These are phyloP conservation scores for Begonia peltatifolia DNA, from an alignment of 306 rosid genomes.

Conservation along the genomic window DNA sequence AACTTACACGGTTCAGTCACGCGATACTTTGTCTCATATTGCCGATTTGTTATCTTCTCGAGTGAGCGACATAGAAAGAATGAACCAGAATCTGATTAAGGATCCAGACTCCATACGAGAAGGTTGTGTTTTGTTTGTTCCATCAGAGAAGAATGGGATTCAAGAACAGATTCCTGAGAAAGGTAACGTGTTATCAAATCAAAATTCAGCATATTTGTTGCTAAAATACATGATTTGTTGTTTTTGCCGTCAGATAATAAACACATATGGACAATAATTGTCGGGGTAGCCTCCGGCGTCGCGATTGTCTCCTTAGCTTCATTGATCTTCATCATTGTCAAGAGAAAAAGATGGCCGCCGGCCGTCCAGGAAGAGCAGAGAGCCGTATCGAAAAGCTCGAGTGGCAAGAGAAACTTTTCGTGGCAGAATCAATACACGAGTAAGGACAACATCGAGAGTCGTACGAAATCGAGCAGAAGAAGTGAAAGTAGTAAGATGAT, in stretches of 20 bases:
- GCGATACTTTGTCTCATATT: slow-evolving; percentile 33
- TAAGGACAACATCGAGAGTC: slow-evolving; percentile 37
- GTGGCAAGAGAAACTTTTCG: slow-evolving; percentile 21
- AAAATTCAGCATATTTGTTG: background rate
- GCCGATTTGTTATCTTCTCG: slow-evolving; percentile 27
- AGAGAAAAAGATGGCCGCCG: slow-evolving; percentile 15
- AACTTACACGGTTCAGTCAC: slow-evolving; percentile 48
- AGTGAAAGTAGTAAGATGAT: background rate
- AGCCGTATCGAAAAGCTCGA: slow-evolving; percentile 19
- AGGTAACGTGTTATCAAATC: slow-evolving; percentile 12
- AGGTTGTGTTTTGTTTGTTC: slow-evolving; percentile 59
- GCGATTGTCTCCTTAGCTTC: slow-evolving; percentile 27
- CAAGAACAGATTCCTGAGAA: slow-evolving; percentile 6
- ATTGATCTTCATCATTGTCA: slow-evolving; percentile 21
- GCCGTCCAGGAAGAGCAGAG: slow-evolving; percentile 17
- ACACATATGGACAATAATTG: slow-evolving; percentile 16
- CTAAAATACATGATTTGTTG: background rate
- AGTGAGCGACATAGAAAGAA: slow-evolving; percentile 11
- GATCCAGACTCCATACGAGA: slow-evolving; percentile 20
- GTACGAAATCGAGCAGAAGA: slow-evolving; percentile 7
- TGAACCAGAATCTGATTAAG: slow-evolving; percentile 24
- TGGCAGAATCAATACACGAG: slow-evolving; percentile 15
- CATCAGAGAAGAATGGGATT: slow-evolving; percentile 36
- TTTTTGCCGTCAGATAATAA: slow-evolving; percentile 17
- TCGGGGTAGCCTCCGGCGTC: slow-evolving; percentile 26